Percentiles rank a stretch among this genome's conserved stretches.
Evolutionary conservation across 148 eudicot species (phyloP).

Genomic region (Gaultheria prostrata): DNA sequence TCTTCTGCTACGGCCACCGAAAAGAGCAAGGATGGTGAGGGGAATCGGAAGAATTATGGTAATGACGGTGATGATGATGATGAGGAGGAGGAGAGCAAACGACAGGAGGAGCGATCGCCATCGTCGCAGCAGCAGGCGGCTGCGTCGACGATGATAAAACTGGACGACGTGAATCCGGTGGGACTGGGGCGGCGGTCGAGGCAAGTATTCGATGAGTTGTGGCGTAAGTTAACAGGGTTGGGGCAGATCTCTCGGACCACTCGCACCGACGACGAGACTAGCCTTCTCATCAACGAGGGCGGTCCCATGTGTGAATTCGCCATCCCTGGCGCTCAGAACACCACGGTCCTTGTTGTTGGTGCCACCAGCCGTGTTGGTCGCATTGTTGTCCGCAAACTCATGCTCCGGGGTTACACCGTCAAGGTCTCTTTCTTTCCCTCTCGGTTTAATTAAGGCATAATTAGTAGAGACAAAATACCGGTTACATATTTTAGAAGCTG

Average conservation of each 20-base stretch:
- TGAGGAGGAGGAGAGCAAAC: conserved; percentile 15
- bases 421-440: conserved; percentile 42
- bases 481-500: no score
- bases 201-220: conserved; percentile 84
- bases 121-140: conserved; percentile 18
- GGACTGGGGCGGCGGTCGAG: conserved; percentile 87
- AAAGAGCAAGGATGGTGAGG: conserved; percentile 19
- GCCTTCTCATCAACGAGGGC: conserved; percentile 49
- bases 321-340: conserved; percentile 93
- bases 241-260: conserved; percentile 91
- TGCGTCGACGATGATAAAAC: conserved; percentile 43
- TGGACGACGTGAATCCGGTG: conserved; percentile 90
- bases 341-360: conserved; percentile 90
- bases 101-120: neutral
- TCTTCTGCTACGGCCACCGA: conserved; percentile 9
- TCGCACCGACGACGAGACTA: conserved; percentile 44
- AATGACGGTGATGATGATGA: conserved; percentile 21
- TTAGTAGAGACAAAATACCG: no score
- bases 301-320: conserved; percentile 90
- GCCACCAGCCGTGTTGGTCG: conserved; percentile 97
- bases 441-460: neutral
- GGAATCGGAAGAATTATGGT: conserved; percentile 22
- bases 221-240: conserved; percentile 82
- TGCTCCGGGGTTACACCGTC: conserved; percentile 93
- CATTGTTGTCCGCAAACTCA: conserved; percentile 88